Conservation (phyloP, 345 rosid species). For the Laguncularia racemosa region DNA sequence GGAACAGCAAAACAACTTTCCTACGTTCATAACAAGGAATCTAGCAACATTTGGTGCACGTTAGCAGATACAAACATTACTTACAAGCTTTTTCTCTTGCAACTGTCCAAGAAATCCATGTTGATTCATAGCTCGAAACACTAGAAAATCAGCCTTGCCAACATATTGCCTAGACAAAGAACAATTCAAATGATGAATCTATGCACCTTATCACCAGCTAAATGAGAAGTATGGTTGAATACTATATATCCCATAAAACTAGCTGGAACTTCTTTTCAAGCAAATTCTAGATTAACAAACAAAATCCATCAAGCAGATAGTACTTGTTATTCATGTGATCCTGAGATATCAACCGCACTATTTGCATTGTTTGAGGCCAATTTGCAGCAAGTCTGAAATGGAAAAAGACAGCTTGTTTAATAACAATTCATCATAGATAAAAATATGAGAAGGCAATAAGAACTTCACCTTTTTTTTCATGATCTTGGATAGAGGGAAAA, state of each 20-base stretch:
- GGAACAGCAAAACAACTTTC: too few relatives aligned
- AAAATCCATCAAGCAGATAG: conserved; percentile 9
- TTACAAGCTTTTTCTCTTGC: conserved; percentile 97
- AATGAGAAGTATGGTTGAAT: not conserved
- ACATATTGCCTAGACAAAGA: conserved; percentile 71
- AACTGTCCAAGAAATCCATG: conserved; percentile 94
- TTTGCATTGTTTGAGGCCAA: conserved; percentile 95
- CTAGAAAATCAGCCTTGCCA: conserved; percentile 94
- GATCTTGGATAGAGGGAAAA: too few relatives aligned
- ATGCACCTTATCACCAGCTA: not conserved
- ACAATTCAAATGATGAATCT: conserved; percentile 6
- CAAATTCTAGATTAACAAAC: not conserved
- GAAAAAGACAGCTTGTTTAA: conserved; percentile 1
- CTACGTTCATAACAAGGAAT: not conserved
- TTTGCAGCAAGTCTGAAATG: conserved; percentile 85
- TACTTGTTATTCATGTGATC: conserved; percentile 99
- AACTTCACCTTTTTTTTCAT: not conserved
- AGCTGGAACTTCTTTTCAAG: too few relatives aligned
- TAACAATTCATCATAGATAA: not conserved
- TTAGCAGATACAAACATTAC: conserved; percentile 9
- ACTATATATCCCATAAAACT: too few relatives aligned
- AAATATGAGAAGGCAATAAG: not conserved
- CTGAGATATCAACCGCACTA: conserved; percentile 91
- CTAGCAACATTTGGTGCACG: not conserved
- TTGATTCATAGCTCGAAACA: conserved; percentile 91